Percentiles rank a stretch among this genome's conserved stretches.
These are phyloP conservation scores for Vicia faba DNA, from an alignment of 306 rosid species.

Conservation along the genomic window DNA sequence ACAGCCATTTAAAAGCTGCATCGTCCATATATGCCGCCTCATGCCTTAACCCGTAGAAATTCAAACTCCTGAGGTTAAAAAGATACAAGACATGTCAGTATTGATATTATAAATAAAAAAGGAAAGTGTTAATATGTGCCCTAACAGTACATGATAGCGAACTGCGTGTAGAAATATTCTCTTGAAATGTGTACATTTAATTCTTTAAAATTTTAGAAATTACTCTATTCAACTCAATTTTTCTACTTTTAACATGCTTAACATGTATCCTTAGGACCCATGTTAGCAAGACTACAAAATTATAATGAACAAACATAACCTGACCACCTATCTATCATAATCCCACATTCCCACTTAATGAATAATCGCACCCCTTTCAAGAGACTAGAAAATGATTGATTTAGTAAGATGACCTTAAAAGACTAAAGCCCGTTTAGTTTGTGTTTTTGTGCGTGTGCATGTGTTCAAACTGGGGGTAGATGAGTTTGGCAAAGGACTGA, in stretches of 20 bases:
- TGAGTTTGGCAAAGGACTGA: slow-evolving; percentile 27
- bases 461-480: not conserved
- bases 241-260: no score
- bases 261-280: no score
- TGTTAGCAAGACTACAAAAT: not conserved
- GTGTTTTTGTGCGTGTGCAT: not conserved
- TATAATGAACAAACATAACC: not conserved
- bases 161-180: no score
- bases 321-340: no score
- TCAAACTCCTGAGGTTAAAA: slow-evolving; percentile 44
- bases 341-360: not conserved
- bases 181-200: no score
- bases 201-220: no score
- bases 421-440: not conserved
- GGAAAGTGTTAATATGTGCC: no score
- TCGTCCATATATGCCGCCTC: slow-evolving; percentile 24
- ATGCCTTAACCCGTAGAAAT: slow-evolving; percentile 18
- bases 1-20: slow-evolving; percentile 28
- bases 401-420: slow-evolving; percentile 8
- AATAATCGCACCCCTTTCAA: not conserved
- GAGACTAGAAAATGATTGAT: not conserved
- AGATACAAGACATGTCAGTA: slow-evolving; percentile 29
- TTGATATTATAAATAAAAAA: slow-evolving; percentile 1
- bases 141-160: no score
- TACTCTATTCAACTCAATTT: no score